A percentile compares a stretch with the other conserved stretches of the same genome.
Evolutionary conservation across 148 eudicot genomes (phyloP).

Genomic region (Spergularia marina): DNA sequence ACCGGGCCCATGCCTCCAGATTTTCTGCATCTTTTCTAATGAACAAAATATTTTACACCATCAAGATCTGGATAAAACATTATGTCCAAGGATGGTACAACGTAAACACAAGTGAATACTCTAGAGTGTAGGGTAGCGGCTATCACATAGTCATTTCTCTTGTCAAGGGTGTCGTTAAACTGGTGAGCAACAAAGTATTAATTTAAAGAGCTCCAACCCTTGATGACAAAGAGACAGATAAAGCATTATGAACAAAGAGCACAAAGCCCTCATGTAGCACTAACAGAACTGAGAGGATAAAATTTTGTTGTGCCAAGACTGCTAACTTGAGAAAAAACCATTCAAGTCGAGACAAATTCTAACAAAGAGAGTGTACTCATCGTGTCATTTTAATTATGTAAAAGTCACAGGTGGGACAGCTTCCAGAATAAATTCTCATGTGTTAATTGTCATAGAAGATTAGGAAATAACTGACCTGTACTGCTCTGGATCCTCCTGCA

Average conservation of each 20-base stretch:
- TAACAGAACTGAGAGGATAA: background rate
- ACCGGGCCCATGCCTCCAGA: slow-evolving; percentile 87
- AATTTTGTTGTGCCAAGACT: background rate
- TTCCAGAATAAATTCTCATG: background rate
- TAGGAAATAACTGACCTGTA: slow-evolving; percentile 49
- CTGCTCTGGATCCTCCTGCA: slow-evolving; percentile 78
- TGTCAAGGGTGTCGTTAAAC: background rate
- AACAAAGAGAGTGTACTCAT: background rate
- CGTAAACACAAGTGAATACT: background rate
- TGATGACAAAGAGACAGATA: background rate
- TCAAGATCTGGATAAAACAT: slow-evolving; percentile 10
- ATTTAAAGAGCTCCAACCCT: background rate
- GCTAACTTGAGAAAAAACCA: no score
- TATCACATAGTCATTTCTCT: background rate
- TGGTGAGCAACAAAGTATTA: background rate
- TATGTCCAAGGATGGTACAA: background rate
- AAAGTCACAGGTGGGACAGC: background rate
- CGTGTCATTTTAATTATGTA: no score
- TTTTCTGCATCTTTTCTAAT: slow-evolving; percentile 81
- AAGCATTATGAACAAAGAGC: background rate
- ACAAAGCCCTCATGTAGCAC: background rate
- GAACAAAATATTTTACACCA: slow-evolving; percentile 27
- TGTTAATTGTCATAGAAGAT: background rate
- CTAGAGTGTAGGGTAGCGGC: background rate
- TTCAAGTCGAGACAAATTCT: background rate